Conservation (phyloP, 1,139 yeast genomes). For the Hyphopichia fennica region DNA sequence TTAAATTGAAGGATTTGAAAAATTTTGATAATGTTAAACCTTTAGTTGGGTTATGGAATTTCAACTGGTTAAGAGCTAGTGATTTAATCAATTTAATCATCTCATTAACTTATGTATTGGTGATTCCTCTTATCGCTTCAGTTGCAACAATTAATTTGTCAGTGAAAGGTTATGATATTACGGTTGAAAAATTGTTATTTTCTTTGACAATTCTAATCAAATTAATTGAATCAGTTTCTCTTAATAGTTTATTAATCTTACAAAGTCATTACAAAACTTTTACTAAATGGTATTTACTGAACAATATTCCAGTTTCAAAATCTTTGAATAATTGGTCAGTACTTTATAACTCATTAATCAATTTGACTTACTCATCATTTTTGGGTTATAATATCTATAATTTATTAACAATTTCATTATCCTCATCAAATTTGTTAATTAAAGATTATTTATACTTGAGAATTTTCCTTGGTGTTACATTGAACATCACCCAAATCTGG, state of each 20-base stretch:
- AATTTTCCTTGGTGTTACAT: constrained; percentile 53
- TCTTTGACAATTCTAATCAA: constrained; percentile 51
- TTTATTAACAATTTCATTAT: constrained; percentile 14
- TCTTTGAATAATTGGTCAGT: constrained; percentile 80
- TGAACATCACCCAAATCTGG: constrained; percentile 67
- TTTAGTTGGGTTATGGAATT: constrained; percentile 62
- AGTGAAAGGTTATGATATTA: constrained; percentile 8
- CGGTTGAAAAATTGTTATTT: constrained; percentile 33
- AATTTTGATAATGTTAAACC: constrained; percentile 56
- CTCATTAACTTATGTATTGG: constrained; percentile 41
- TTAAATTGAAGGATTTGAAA: constrained; percentile 45
- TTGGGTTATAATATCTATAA: constrained; percentile 42
- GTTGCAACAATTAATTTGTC: constrained; percentile 19
- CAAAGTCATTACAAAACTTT: constrained; percentile 67
- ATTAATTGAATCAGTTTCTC: constrained; percentile 51
- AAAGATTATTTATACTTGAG: constrained; percentile 56
- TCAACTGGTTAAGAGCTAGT: constrained; percentile 63
- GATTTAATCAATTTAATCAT: constrained; percentile 60
- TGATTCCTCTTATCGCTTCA: constrained; percentile 48
- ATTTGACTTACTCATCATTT: constrained; percentile 46
- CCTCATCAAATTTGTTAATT: constrained; percentile 18
- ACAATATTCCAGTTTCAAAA: constrained; percentile 65
- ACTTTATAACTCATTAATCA: constrained; percentile 56
- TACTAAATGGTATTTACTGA: constrained; percentile 66
- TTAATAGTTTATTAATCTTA: constrained; percentile 52